Evolutionary conservation across 768 basidiomycete species (phyloP).

Genomic region (Hemileccinum rubropunctum): DNA sequence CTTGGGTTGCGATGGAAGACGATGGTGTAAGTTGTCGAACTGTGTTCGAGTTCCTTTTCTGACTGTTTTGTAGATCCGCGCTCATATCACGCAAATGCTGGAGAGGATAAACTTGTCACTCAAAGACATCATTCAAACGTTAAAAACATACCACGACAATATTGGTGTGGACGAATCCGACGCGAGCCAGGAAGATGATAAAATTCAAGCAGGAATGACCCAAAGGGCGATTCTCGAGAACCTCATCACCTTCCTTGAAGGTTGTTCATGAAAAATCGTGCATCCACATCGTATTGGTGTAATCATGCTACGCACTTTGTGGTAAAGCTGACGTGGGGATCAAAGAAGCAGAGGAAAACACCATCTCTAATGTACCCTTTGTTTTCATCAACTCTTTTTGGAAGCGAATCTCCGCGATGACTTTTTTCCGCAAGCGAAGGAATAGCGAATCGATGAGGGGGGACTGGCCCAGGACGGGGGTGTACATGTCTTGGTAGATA

Average conservation of each 20-base stretch:
- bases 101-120: conserved; percentile 68
- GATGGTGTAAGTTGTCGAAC: conserved; percentile 69
- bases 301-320: conserved; percentile 16
- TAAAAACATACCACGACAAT: conserved; percentile 72
- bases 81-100: conserved; percentile 75
- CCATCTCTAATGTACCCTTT: conserved; percentile 89
- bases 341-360: conserved; percentile 59
- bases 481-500: conserved; percentile 75
- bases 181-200: conserved; percentile 21
- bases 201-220: conserved; percentile 41
- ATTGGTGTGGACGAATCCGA: conserved; percentile 52
- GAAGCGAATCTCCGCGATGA: conserved; percentile 83
- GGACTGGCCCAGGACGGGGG: conserved; percentile 88
- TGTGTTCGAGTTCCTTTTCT: not conserved
- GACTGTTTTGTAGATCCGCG: conserved; percentile 58
- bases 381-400: conserved; percentile 82
- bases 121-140: conserved; percentile 64
- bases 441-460: conserved; percentile 88
- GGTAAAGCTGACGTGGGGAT: conserved; percentile 15
- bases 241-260: conserved; percentile 61
- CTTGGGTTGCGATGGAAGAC: conserved; percentile 97
- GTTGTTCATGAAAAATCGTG: conserved; percentile 17
- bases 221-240: conserved; percentile 69
- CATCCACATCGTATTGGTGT: not conserved
- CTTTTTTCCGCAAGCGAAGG: conserved; percentile 75